Evolutionary conservation across 2,329 filamentous ascomycete genomes (phyloP), one percentile per base, ranked within the genome.

Genomic region (Cordyceps pruinosa): DNA sequence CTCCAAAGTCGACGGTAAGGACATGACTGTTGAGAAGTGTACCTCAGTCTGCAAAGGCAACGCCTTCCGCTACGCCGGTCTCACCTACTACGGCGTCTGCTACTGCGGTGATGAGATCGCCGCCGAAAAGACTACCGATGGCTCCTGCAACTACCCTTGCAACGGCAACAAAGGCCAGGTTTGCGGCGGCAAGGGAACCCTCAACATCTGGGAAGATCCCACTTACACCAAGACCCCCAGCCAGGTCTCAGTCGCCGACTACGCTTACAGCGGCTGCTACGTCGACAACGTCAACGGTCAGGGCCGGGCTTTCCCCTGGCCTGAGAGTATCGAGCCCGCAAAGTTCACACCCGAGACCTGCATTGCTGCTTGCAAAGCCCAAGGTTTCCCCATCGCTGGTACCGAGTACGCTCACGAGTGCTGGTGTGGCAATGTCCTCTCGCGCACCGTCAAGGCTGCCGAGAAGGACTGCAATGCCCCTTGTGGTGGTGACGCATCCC

Each of bases 231-330:
- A 72, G 25, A 69, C 70, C 59, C 76, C 73, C 61, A 71, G 69
- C 21, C 70, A 78, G 51, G 67, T 77, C 26, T 77, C 75, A 25
- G 72, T 78, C 45, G 72, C 73, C 54, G 74, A 77, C 46, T 89
- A 84, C 75, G 72, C 73, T 44, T 78, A 82, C 61, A 66, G 79
- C n/a, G 86, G 86, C 56, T 89, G 86, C 72, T 86, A 80, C 64
- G 74, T 72, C 28, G 79, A 81, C 60, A 64, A 72, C 56, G 71
- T 70, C 21, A 60, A 60, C 48, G 61, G 70, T 2, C 34, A 30
- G 52, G 73, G 76, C 41, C 74, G 73, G 49, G 73, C 79, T 26
- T 70, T 82, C 47, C 71, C 71, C 26, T 79, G 75, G 65, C 69
- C 68, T 21, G 70, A 75, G 65, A 62, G 69, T 41, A 59, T 79